Conservation (phyloP, 1,284 basidiomycete species). For the Agaricales sp. region DNA sequence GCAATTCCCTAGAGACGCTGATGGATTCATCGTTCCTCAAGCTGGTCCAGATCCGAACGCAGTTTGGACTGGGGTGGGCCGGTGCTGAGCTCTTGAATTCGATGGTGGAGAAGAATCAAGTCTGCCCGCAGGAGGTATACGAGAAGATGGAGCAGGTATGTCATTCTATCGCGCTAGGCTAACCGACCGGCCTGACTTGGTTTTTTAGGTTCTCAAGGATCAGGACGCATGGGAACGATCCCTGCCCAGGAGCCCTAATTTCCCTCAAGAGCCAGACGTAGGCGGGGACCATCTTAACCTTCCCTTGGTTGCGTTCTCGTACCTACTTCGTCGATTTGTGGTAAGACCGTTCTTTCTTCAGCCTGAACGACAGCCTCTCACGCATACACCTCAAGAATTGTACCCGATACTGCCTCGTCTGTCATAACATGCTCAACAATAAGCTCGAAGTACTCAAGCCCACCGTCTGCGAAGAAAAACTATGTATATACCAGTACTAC, state of each 20-base stretch:
- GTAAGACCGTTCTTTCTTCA: constrained; percentile 20
- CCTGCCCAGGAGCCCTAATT: too few species aligned
- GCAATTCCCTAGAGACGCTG: constrained; percentile 44
- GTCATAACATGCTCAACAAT: constrained; percentile 41
- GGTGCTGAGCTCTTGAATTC: constrained; percentile 45
- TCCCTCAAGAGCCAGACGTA: constrained; percentile 18
- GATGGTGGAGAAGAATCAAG: constrained; percentile 37
- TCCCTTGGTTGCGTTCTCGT: constrained; percentile 45
- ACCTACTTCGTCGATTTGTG: constrained; percentile 46
- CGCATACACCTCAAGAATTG: constrained; percentile 41
- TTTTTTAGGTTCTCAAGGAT: background rate
- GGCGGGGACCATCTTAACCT: constrained; percentile 34
- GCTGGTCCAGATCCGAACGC: constrained; percentile 37
- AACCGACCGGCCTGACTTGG: background rate
- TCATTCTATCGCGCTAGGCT: background rate
- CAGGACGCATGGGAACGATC: constrained; percentile 34
- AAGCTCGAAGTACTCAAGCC: constrained; percentile 53
- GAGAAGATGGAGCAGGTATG: constrained; percentile 21
- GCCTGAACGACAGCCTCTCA: background rate
- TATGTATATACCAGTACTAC: constrained; percentile 59
- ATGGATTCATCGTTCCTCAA: constrained; percentile 42
- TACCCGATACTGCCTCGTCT: constrained; percentile 51
- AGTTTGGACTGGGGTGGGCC: constrained; percentile 49
- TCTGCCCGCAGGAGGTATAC: constrained; percentile 26
- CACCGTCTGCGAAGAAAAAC: constrained; percentile 48